phyloP scores from a whole-genome alignment of 202 grass and related monocot genomes.

The Zizania palustris region DNA sequence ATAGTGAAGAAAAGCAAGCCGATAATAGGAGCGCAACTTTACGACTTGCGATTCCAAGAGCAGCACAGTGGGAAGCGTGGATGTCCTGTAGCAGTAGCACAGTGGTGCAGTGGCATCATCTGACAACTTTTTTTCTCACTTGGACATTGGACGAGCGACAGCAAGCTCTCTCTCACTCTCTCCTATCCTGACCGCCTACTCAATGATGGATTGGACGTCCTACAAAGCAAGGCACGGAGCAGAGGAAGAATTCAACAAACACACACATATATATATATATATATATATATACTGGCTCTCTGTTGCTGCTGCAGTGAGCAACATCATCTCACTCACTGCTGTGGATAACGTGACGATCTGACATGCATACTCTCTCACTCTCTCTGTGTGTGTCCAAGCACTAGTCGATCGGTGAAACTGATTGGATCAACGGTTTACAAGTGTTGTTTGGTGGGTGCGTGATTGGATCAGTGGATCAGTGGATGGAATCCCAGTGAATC shows the following conservation, averaged over 20 bases:
- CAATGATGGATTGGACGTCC: constrained; percentile 1
- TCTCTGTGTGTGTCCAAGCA: neutral
- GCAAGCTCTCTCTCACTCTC: neutral
- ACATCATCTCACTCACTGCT: neutral
- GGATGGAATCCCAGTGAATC: neutral
- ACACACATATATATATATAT: too few relatives aligned
- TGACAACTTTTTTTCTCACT: neutral
- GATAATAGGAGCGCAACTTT: neutral
- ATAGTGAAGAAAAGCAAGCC: neutral
- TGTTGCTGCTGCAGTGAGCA: neutral
- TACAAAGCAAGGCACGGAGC: neutral
- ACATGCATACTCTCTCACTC: too few relatives aligned
- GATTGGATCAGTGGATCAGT: too few relatives aligned
- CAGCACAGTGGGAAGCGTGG: too few relatives aligned
- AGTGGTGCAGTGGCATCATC: neutral
- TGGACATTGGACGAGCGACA: neutral
- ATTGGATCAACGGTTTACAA: neutral
- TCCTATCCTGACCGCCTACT: neutral
- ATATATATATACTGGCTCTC: neutral
- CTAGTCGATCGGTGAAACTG: neutral
- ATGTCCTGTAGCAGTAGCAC: neutral
- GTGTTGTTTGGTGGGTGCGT: neutral
- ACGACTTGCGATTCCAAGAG: too few relatives aligned
- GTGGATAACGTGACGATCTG: neutral
- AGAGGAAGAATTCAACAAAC: neutral